Evolutionary conservation across 1,284 basidiomycete genomes (phyloP), one percentile per base, ranked within the genome.

Genomic region (Gomphus sp.): DNA sequence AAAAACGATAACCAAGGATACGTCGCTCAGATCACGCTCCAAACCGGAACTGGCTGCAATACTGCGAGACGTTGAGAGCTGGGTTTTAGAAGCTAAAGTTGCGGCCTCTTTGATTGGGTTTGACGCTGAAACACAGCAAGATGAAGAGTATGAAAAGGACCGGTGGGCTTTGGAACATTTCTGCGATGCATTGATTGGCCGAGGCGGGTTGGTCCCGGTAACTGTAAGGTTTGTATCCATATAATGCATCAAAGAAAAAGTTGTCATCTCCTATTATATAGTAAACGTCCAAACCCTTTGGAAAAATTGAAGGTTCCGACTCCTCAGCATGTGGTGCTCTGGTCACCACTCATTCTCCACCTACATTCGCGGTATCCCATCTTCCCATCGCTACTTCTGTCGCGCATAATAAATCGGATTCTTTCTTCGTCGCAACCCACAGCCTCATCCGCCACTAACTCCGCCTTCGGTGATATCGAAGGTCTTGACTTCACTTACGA

Each of bases 41-140:
- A 78, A 80, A 55, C 69, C 72, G 3, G 75, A 82, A 11, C 74
- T 85, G 14, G 72, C 77, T 4, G 67, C 72, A 43, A 65, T 79
- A 31, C 68, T 82, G 61, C 79, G 79, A 61, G 82, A 82, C 61
- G 70, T 84, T 37, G 84, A 90, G 64, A 74, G 86, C 37, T 92
- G 89, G 87, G 79, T 90, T 45, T 75, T 79, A 16, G 88, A 88
- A 67, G 85, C 82, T 45, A 85, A 80, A 66, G 77, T 89, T 8
- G 78, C 79, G 6, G 79, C 79, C 2, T 78, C 81, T 57, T 53
- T 57, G 28, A 70, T 79, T 8, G 69, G 69, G 0, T 65, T 71
- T 1, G 73, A 75, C 54, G 75, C 76, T 37, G 62, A 67, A 65
- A 61, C 61, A 62, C 28, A 62, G 58, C 64, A 68, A 12, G 69